Percentiles rank a stretch among this genome's conserved stretches.
Evolutionary conservation across 176 grass and related monocot genomes (phyloP).

Genomic region (Oryza glumipatula): DNA sequence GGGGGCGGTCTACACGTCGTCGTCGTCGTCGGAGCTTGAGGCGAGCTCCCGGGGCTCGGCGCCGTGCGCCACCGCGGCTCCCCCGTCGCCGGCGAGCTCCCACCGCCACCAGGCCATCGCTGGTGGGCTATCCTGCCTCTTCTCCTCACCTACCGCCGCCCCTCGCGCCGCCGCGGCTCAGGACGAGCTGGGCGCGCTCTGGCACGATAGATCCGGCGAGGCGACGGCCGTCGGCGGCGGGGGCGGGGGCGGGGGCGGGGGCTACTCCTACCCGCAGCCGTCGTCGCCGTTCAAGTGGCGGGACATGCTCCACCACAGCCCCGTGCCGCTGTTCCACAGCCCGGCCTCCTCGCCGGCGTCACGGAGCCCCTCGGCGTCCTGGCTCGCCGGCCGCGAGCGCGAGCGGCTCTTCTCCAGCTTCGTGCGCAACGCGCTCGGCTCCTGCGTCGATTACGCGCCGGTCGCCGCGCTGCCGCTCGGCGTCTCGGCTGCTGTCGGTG

Average conservation of each 20-base stretch:
- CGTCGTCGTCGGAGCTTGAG: slow-evolving; percentile 51
- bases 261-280: slow-evolving; percentile 47
- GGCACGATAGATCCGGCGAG: slow-evolving; percentile 75
- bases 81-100: slow-evolving; percentile 36
- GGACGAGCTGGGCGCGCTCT: slow-evolving; percentile 59
- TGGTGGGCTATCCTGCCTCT: slow-evolving; percentile 82
- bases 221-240: slow-evolving; percentile 19
- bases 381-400: slow-evolving; percentile 53
- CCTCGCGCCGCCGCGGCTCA: slow-evolving; percentile 41
- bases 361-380: slow-evolving; percentile 60
- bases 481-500: slow-evolving; percentile 26
- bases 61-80: slow-evolving; percentile 40
- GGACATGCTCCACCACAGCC: slow-evolving; percentile 64
- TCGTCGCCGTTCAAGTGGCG: slow-evolving; percentile 70
- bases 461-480: slow-evolving; percentile 43
- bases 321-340: slow-evolving; percentile 63
- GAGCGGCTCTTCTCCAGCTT: slow-evolving; percentile 76
- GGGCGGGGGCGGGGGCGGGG: background rate
- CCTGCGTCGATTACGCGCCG: slow-evolving; percentile 72
- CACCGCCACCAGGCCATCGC: slow-evolving; percentile 45
- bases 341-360: slow-evolving; percentile 59
- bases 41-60: slow-evolving; percentile 29
- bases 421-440: slow-evolving; percentile 69
- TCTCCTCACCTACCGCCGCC: slow-evolving; percentile 60
- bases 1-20: slow-evolving; percentile 37